Percentiles rank a stretch among this genome's conserved stretches.
phyloP scores from a whole-genome alignment of 73 alveolate genomes.

The Paramecium tetraurelia region DNA sequence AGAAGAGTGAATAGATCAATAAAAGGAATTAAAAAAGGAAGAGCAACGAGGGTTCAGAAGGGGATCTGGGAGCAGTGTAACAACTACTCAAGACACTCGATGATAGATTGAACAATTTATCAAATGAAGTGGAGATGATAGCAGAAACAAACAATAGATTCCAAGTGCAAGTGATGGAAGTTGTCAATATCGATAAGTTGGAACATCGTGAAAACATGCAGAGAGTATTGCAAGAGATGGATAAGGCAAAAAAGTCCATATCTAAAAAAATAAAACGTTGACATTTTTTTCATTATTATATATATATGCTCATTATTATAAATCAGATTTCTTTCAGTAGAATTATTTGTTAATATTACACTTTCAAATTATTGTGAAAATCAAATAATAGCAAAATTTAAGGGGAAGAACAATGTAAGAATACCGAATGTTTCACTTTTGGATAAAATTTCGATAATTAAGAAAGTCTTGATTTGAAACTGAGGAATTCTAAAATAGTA shows the following conservation, averaged over 20 bases:
- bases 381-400: too few relatives aligned
- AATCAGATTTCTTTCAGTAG: not conserved
- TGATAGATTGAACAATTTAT: not conserved
- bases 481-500: too few relatives aligned
- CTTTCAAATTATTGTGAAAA: not conserved
- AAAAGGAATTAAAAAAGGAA: not conserved
- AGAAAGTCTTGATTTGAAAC: not conserved
- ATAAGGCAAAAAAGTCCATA: not conserved
- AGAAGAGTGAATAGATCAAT: not conserved
- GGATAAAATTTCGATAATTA: too few relatives aligned
- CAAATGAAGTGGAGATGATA: not conserved
- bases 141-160: not conserved
- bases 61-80: not conserved
- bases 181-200: not conserved
- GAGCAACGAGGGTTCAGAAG: not conserved
- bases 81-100: not conserved
- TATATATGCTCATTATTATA: not conserved
- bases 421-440: too few relatives aligned
- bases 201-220: not conserved
- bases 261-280: constrained; percentile 17
- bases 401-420: too few relatives aligned
- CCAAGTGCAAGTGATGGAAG: not conserved
- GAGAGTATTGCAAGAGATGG: not conserved
- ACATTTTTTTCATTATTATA: not conserved
- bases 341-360: too few relatives aligned